Base-by-base conservation (phyloP, 345 rosid genomes). In the Hypericum androsaemum region DNA sequence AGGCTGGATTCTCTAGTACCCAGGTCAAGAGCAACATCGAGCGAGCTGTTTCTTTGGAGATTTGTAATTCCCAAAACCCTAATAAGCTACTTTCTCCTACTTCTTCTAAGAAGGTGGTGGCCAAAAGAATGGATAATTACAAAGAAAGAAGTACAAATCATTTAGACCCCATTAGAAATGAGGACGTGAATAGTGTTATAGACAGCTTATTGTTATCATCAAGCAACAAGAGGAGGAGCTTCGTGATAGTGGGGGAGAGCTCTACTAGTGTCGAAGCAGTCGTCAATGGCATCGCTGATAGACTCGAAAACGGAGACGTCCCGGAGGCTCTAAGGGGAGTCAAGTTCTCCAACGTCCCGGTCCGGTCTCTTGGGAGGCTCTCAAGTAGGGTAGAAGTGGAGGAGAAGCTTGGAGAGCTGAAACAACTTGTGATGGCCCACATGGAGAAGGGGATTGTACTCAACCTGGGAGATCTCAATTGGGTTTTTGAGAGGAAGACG, bases 401-500 rank as follows among this genome's bases (percentile, higher is more conserved):
- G 32, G 32, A 22, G 32, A 22, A 22, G 32, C 32, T 14, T 14
- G 50, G 22, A 6, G 50, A 46, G 50, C 15, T 46, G 15, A 46
- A 46, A 10, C n/a, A n/a, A n/a, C n/a, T n/a, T n/a, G 50, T n/a
- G 50, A 10, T 7, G 6, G 50, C 28, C 6, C 6, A 46, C 22
- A 46, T 46, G 50, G 14, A 46, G 6, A 14, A 46, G 10, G 50
- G 50, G 28, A 10, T 46, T 17, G 14, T 46, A 13, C 22, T 46
- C 28, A 46, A 46, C 22, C 22, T 46, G 7, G 50, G 50, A 14
- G 95, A 90, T 80, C 79, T 90, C 11, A 73, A 77, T 48, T 84
- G 89, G 83, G 74, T 71, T 6, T 62, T 69, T 12, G 92, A 82
- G 60, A 62, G 64, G 36, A 74, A 83, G 62, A 62, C 72, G 17